These are phyloP conservation scores for Boletus edulis DNA, from an alignment of 768 basidiomycete genomes.

Conservation along the genomic window DNA sequence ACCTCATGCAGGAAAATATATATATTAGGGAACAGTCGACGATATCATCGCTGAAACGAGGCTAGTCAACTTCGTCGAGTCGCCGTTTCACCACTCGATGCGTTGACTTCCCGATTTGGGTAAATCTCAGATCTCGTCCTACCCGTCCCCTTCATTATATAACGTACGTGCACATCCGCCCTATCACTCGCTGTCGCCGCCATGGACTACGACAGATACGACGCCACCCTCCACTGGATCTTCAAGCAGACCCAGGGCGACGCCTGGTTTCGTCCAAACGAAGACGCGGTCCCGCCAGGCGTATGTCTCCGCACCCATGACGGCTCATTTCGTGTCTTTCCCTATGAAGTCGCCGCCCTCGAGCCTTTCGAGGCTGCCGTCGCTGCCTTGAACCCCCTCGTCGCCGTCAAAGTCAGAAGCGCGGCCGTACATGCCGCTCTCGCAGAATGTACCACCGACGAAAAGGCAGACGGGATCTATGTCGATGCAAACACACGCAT, in stretches of 20 bases:
- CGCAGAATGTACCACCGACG: slow-evolving; percentile 34
- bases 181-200: slow-evolving; percentile 2
- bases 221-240: slow-evolving; percentile 27
- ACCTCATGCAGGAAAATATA: slow-evolving; percentile 1
- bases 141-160: slow-evolving; percentile 1
- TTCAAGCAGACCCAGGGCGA: slow-evolving; percentile 41
- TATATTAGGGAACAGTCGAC: slow-evolving; percentile 1
- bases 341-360: slow-evolving; percentile 50
- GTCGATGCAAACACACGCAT: slow-evolving; percentile 66
- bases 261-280: slow-evolving; percentile 54
- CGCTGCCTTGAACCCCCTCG: slow-evolving; percentile 50
- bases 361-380: slow-evolving; percentile 56
- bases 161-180: background rate
- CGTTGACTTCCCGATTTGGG: slow-evolving; percentile 1
- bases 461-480: slow-evolving; percentile 37
- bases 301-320: slow-evolving; percentile 49
- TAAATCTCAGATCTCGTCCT: slow-evolving; percentile 15
- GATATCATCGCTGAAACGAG: slow-evolving; percentile 9
- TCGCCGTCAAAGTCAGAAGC: slow-evolving; percentile 51
- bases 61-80: background rate
- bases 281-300: slow-evolving; percentile 44
- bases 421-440: slow-evolving; percentile 52
- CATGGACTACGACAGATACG: slow-evolving; percentile 37
- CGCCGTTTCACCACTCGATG: background rate
- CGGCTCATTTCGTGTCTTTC: slow-evolving; percentile 52